Percentiles rank a stretch among this genome's conserved stretches.
phyloP scores from a whole-genome alignment of 2,329 filamentous ascomycete genomes.

The Parasarocladium wereldwijsianum region DNA sequence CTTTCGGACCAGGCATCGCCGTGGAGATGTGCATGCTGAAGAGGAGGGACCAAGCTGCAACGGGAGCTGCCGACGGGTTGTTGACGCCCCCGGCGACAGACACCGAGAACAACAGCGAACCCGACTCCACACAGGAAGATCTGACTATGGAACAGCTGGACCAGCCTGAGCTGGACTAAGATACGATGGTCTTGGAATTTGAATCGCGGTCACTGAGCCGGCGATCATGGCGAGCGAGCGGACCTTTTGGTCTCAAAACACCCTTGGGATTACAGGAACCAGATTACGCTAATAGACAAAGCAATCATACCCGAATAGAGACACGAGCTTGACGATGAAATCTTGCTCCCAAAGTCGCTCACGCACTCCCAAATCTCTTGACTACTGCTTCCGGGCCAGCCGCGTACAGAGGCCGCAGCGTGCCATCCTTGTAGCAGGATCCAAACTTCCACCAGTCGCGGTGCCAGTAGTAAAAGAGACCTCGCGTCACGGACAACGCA shows the following conservation, averaged over 20 bases:
- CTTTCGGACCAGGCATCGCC: conserved; percentile 55
- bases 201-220: no score
- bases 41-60: conserved; percentile 10
- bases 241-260: no score
- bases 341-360: no score
- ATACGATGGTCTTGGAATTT: no score
- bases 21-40: conserved; percentile 56
- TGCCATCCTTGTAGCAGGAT: no score
- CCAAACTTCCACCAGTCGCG: conserved; percentile 14
- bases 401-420: no score
- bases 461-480: conserved; percentile 13
- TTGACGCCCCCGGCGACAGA: conserved; percentile 40
- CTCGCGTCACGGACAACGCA: conserved; percentile 10
- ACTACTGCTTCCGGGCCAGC: conserved; percentile 3
- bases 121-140: conserved; percentile 11
- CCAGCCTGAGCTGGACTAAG: conserved; percentile 11
- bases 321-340: no score
- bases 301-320: no score
- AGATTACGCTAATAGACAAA: no score
- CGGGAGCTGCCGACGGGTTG: conserved; percentile 16
- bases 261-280: no score
- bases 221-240: no score
- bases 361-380: no score
- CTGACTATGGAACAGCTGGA: conserved; percentile 10
- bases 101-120: conserved; percentile 29